phyloP scores from a whole-genome alignment of 2,329 filamentous ascomycete genomes.

The Talaromyces rugulosus region DNA sequence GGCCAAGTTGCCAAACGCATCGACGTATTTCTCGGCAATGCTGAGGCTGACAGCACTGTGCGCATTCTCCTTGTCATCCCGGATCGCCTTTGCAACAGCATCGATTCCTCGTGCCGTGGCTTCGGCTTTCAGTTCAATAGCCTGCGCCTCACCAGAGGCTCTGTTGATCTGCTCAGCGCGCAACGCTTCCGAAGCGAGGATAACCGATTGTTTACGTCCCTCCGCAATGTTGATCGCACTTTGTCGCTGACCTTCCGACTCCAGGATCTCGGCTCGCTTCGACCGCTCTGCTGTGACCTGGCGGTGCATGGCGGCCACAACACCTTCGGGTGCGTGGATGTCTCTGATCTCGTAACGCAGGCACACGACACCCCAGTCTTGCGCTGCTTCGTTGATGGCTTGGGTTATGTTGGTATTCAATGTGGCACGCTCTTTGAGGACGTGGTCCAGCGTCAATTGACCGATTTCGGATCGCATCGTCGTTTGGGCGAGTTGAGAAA shows the following conservation, averaged over 20 bases:
- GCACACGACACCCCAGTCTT: constrained; percentile 95
- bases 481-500: constrained; percentile 94
- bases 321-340: constrained; percentile 89
- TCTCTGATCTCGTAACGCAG: constrained; percentile 97
- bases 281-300: constrained; percentile 96
- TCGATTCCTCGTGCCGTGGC: constrained; percentile 89
- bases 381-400: constrained; percentile 95
- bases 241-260: constrained; percentile 94
- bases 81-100: constrained; percentile 72
- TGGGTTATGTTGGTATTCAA: constrained; percentile 98
- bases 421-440: constrained; percentile 91
- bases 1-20: constrained; percentile 85
- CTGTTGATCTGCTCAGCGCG: constrained; percentile 88
- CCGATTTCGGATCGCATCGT: constrained; percentile 99
- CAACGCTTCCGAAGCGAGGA: constrained; percentile 89
- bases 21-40: constrained; percentile 97
- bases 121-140: constrained; percentile 77
- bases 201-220: constrained; percentile 94
- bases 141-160: constrained; percentile 88
- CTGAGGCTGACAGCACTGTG: constrained; percentile 80
- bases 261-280: constrained; percentile 95
- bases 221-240: constrained; percentile 98
- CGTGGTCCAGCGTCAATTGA: constrained; percentile 92
- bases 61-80: constrained; percentile 67
- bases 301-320: constrained; percentile 96